Base-by-base conservation (phyloP, 768 basidiomycete species). In the Lepiota brunneoincarnata region DNA sequence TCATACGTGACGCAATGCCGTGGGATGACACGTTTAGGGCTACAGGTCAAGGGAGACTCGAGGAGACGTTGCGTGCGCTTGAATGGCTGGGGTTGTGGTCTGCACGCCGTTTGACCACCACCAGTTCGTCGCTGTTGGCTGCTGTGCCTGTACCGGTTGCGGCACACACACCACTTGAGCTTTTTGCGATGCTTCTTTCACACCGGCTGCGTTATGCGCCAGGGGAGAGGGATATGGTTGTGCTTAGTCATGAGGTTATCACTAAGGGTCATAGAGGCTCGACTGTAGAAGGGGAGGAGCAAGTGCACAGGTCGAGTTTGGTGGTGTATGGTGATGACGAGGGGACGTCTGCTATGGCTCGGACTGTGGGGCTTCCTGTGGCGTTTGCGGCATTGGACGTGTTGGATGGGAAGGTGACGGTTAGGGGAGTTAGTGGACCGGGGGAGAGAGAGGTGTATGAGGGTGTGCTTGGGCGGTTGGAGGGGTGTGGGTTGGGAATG, bases 281-380 rank as follows among this genome's bases (percentile, higher is more conserved):
- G 41, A 57, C 7, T 7, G 40, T 21, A 15, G 55, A 67, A 35
- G 74, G 78, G 59, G 76, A 84, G n/a, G n/a, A n/a, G n/a, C n/a
- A n/a, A 59, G 76, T 83, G 28, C 79, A 93, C 59, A 85, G 82
- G 10, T 89, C 90, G 6, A 78, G 80, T 20, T 66, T 93, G 12
- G 72, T 86, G 20, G 70, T 78, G 28, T 87, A 87, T 59, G 93
- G 76, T 36, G 45, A 67, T 18, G 47, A 58, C 1, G 64, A 31
- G 7, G 4, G 4, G 11, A 2, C 78, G 2, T 88, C 89, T 0
- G 94, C 94, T 4, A 97, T 97, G 94, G 82, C 92, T n/a, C 76
- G 84, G 26, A 91, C 89, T 2, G 94, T 97, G 15, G 93, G 93
- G 3, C 69, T 94, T 41, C 94, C 94, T 0, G 82, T 95, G 6